These are phyloP conservation scores for Celoporthe dispersa DNA, from an alignment of 2,329 filamentous ascomycete species.

Conservation along the genomic window DNA sequence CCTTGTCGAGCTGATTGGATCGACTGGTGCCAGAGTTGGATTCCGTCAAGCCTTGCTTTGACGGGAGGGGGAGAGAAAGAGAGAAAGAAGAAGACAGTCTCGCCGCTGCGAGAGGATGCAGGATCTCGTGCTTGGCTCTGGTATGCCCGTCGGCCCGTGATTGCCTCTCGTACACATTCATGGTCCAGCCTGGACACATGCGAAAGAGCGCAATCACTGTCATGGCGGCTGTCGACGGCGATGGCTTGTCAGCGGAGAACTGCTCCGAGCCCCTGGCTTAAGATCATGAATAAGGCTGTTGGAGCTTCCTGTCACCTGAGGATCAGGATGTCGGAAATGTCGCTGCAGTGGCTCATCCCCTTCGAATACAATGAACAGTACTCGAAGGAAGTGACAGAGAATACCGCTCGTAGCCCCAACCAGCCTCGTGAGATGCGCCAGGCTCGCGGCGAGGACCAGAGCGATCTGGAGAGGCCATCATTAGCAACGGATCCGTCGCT, in stretches of 20 bases:
- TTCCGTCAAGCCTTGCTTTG: neutral
- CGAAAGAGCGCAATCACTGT: neutral
- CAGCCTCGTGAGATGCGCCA: neutral
- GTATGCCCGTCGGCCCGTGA: neutral
- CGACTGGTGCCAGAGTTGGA: neutral
- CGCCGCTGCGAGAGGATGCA: neutral
- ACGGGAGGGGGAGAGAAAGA: neutral
- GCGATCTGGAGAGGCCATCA: neutral
- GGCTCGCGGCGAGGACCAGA: neutral
- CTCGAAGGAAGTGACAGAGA: neutral
- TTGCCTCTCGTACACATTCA: neutral
- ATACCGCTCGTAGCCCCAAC: neutral
- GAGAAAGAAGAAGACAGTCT: neutral
- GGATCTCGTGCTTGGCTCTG: neutral
- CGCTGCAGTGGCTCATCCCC: neutral
- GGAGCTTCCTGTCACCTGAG: neutral
- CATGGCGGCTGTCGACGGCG: neutral
- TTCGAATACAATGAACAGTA: neutral
- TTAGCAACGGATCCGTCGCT: neutral
- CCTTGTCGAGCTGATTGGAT: neutral
- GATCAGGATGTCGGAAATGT: neutral
- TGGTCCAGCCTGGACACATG: neutral
- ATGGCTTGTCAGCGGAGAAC: neutral
- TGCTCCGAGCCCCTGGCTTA: neutral
- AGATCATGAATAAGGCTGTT: neutral